These are phyloP conservation scores for Candida sonorensis DNA, from an alignment of 805 yeast genomes.

Conservation along the genomic window DNA sequence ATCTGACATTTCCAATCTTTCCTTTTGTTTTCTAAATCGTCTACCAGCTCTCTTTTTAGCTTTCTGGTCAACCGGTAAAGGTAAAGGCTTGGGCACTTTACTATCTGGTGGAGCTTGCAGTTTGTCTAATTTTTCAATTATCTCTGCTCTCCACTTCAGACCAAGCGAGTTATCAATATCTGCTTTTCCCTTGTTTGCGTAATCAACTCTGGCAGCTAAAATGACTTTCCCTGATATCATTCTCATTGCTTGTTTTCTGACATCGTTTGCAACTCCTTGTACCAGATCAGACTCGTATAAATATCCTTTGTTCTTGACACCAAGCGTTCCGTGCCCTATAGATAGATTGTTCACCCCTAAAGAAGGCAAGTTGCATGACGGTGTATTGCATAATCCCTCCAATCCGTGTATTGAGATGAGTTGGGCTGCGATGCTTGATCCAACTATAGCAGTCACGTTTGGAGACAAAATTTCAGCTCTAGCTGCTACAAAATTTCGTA, in stretches of 20 bases:
- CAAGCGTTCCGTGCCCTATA: conserved; percentile 35
- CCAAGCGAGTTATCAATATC: conserved; percentile 40
- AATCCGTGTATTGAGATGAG: conserved; percentile 70
- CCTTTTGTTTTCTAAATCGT: conserved; percentile 70
- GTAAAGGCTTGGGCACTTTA: conserved; percentile 59
- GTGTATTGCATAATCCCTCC: conserved; percentile 54
- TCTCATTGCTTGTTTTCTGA: conserved; percentile 64
- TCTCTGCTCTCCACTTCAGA: conserved; percentile 48
- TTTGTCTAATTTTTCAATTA: conserved; percentile 59
- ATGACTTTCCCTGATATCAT: conserved; percentile 74
- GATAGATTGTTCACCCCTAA: conserved; percentile 51
- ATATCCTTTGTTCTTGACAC: conserved; percentile 61
- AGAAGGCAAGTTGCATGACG: conserved; percentile 79
- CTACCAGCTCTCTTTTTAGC: conserved; percentile 86
- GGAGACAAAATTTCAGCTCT: conserved; percentile 66
- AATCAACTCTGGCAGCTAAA: conserved; percentile 78
- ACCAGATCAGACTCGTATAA: conserved; percentile 55
- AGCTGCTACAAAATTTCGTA: conserved; percentile 49
- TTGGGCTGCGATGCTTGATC: conserved; percentile 67
- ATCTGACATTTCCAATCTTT: conserved; percentile 75
- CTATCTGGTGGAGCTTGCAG: conserved; percentile 72
- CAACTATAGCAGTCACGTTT: conserved; percentile 65
- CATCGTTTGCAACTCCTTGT: conserved; percentile 49
- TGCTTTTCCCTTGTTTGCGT: conserved; percentile 29
- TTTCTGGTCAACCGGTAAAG: conserved; percentile 66